Base-by-base conservation (phyloP, 345 rosid genomes). In the Adansonia digitata region DNA sequence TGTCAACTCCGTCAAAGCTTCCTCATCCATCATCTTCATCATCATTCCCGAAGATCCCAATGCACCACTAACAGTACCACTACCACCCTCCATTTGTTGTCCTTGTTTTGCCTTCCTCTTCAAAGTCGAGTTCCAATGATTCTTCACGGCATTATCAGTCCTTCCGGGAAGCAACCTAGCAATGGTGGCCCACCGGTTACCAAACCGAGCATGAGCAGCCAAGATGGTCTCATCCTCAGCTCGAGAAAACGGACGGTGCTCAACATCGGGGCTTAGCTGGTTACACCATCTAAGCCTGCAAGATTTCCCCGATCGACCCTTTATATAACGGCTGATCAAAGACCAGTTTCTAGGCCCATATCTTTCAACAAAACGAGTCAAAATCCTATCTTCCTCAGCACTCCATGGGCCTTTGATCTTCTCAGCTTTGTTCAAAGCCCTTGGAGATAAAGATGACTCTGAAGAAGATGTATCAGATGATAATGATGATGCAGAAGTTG, bases 391-490 rank as follows among this genome's bases (percentile, higher is more conserved):
- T 71, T 89, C 93, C 56, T 89, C 93, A 0, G 93, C 87, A 43
- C 93, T 89, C 93, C 93, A 89, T 0, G 91, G 93, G 45, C 91
- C 93, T 77, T 86, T 89, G 71, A 89, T 87, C 64, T 82, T 66
- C 22, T 82, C 88, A 14, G 78, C 42, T 45, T 74, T 86, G 29
- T 35, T 66, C 2, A 57, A 18, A 11, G 35, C 20, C 52, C 82
- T 74, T 2, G 78, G 77, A 42, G 80, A 77, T 17, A 78, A 77
- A n/a, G 85, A 80, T 12, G 92, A 81, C 14, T 84, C 84, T 0
- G 93, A 87, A 43, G 89, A 84, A 14, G 88, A 89, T 48, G 88
- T 75, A 26, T 80, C 86, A 0, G 90, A 86, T 31, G 84, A 40
- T n/a, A n/a, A n/a, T 2, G 45, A 79, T 3, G 87, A 82, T 24